Conservation (phyloP, 331 rosid species). For the Rosa hybrid region DNA sequence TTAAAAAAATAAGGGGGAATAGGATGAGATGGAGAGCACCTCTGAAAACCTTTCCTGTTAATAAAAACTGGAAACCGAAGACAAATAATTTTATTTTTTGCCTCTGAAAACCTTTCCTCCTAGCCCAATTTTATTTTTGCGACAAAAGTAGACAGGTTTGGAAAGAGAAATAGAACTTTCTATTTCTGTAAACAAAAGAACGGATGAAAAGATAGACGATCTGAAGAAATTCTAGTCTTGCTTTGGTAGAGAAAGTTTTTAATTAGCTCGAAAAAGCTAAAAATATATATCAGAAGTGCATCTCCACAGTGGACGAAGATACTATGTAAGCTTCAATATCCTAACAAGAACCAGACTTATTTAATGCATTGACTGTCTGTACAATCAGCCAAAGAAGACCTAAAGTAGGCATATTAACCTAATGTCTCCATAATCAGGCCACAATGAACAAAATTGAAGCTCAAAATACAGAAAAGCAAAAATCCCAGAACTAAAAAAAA, state of each 20-base stretch:
- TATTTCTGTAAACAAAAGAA: neutral
- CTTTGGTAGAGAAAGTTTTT: neutral
- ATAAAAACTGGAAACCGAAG: neutral
- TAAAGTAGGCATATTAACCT: neutral
- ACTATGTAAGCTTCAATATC: neutral
- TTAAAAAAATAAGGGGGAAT: neutral
- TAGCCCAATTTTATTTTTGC: neutral
- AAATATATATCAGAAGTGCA: neutral
- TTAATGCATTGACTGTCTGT: no score
- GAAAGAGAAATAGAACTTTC: neutral
- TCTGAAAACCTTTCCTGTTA: neutral
- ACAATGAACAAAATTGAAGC: conserved; percentile 5
- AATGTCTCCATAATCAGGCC: neutral
- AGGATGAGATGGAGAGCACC: neutral
- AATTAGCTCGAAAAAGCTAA: neutral
- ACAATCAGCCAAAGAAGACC: neutral
- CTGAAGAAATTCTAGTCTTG: neutral
- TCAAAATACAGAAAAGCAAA: neutral
- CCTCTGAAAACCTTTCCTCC: neutral
- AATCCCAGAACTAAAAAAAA: neutral
- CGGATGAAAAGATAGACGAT: neutral
- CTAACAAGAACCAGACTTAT: conserved; percentile 2
- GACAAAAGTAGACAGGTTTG: neutral
- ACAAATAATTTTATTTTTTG: neutral
- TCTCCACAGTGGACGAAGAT: neutral